These are phyloP conservation scores for Hypomyces rosellus DNA, from an alignment of 2,329 filamentous ascomycete species.

Conservation along the genomic window DNA sequence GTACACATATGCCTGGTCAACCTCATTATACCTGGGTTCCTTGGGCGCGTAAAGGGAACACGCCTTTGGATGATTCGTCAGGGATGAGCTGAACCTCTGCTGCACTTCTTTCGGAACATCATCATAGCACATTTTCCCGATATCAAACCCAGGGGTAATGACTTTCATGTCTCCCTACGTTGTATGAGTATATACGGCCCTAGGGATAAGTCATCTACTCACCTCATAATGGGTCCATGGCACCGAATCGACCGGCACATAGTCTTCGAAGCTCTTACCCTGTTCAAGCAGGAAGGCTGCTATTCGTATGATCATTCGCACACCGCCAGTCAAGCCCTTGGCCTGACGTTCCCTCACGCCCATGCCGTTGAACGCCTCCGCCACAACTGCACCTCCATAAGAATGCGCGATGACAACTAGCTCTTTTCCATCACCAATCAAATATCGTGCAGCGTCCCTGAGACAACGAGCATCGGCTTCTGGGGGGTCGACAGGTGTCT, in stretches of 20 bases:
- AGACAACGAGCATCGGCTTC: background rate
- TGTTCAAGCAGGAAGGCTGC: background rate
- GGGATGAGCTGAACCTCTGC: slow-evolving; percentile 1
- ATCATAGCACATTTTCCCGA: background rate
- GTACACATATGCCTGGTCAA: slow-evolving; percentile 1
- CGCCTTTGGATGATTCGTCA: slow-evolving; percentile 3
- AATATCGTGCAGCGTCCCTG: background rate
- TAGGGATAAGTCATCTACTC: background rate
- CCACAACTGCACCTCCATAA: background rate
- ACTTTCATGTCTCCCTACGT: background rate
- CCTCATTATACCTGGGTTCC: background rate
- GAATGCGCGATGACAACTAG: background rate
- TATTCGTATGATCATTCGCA: background rate
- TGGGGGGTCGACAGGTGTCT: background rate
- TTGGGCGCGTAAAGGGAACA: slow-evolving; percentile 2
- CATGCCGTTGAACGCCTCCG: background rate
- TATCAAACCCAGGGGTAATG: background rate
- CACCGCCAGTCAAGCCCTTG: background rate
- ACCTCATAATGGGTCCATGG: background rate
- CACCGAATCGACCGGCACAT: background rate
- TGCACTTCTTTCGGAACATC: slow-evolving; percentile 1
- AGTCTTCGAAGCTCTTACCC: background rate
- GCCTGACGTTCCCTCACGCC: background rate
- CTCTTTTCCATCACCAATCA: slow-evolving; percentile 2
- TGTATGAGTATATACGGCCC: background rate